Evolutionary conservation across 139 green algal species (phyloP).

Genomic region (Picochlorum costavermella): DNA sequence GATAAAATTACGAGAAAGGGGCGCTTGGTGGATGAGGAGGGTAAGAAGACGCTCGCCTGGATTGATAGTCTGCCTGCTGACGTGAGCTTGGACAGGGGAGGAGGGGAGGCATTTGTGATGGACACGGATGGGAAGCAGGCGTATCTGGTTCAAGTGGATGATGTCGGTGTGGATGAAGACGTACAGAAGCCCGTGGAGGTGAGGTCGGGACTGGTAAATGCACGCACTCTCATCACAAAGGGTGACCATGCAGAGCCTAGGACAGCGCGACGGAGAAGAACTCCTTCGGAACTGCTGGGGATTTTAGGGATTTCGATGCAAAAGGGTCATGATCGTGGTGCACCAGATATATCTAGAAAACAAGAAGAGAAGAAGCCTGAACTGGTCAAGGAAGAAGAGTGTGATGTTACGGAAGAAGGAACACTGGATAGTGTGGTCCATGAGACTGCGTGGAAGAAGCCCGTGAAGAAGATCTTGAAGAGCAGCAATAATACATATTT

Average conservation of each 20-base stretch:
- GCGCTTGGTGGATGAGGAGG: conserved; percentile 1
- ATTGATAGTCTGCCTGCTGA: neutral
- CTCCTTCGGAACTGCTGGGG: neutral
- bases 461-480: too few relatives aligned
- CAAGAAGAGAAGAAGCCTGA: neutral
- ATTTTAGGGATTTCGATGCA: neutral
- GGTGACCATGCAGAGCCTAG: neutral
- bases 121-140: neutral
- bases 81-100: neutral
- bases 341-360: neutral
- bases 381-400: too few relatives aligned
- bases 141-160: neutral
- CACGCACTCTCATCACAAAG: too few relatives aligned
- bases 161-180: neutral
- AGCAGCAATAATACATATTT: too few relatives aligned
- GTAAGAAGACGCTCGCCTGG: neutral
- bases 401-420: too few relatives aligned
- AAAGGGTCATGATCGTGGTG: neutral
- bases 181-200: too few relatives aligned
- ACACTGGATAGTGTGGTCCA: too few relatives aligned
- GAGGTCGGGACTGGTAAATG: too few relatives aligned
- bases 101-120: conserved; percentile 1
- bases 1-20: neutral
- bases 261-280: neutral
- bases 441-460: too few relatives aligned